These are phyloP conservation scores for Cytospora chrysosperma DNA, from an alignment of 2,329 filamentous ascomycete genomes.

Conservation along the genomic window DNA sequence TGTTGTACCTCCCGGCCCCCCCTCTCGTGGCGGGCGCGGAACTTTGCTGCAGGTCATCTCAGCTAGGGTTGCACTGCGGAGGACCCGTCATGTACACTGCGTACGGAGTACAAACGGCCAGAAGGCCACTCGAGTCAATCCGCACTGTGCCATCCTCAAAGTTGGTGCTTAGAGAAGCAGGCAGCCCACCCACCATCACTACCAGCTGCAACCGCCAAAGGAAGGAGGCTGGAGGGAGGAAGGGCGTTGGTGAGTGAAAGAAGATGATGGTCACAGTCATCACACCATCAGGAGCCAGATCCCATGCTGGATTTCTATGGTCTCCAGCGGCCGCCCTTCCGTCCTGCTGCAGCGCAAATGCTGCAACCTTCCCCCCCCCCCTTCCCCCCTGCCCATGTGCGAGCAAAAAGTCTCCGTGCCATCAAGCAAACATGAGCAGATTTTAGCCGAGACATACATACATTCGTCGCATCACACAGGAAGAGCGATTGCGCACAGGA, in stretches of 20 bases:
- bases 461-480: slow-evolving; percentile 3
- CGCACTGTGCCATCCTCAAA: slow-evolving; percentile 5
- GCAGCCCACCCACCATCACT: background rate
- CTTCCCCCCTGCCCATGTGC: background rate
- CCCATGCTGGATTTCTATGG: background rate
- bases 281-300: background rate
- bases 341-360: background rate
- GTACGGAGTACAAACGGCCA: background rate
- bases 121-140: background rate
- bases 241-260: background rate
- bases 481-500: slow-evolving; percentile 23
- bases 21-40: slow-evolving; percentile 17
- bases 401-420: slow-evolving; percentile 7
- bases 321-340: background rate
- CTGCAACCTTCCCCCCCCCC: too few species aligned
- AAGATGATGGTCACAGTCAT: background rate
- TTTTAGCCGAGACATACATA: slow-evolving; percentile 25
- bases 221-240: background rate
- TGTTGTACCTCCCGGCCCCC: slow-evolving; percentile 12
- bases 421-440: slow-evolving; percentile 21
- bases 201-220: background rate
- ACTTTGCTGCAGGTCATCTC: slow-evolving; percentile 22
- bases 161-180: background rate
- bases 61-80: slow-evolving; percentile 19
- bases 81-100: slow-evolving; percentile 13